Conservation (phyloP, 176 grass and related monocot species). For the Musa acuminata region DNA sequence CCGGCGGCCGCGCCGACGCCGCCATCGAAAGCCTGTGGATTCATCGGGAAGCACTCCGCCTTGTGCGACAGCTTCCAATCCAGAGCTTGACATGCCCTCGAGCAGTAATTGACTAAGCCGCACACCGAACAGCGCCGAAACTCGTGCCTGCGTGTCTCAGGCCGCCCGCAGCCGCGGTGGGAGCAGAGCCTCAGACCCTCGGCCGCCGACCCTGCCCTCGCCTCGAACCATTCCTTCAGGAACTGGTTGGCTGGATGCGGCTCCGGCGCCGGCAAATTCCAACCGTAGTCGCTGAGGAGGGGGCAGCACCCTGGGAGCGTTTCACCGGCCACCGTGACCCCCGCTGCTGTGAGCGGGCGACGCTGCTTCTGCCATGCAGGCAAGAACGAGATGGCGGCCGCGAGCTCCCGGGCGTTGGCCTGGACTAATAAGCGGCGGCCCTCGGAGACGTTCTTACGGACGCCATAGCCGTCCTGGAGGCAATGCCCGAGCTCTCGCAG, state of each 20-base stretch:
- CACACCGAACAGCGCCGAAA: conserved; percentile 56
- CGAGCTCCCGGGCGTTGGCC: conserved; percentile 33
- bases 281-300: conserved; percentile 15
- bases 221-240: conserved; percentile 51
- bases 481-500: conserved; percentile 64
- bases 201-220: too few relatives aligned
- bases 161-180: conserved; percentile 30
- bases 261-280: not conserved
- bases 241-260: conserved; percentile 36
- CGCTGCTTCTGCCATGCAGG: not conserved
- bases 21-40: not conserved
- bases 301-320: not conserved
- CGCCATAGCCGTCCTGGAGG: conserved; percentile 60
- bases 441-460: conserved; percentile 20
- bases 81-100: conserved; percentile 52
- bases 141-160: conserved; percentile 50
- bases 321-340: not conserved
- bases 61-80: conserved; percentile 51
- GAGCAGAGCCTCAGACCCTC: conserved; percentile 34
- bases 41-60: conserved; percentile 18
- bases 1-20: conserved; percentile 2
- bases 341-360: not conserved
- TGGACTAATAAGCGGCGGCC: conserved; percentile 42
- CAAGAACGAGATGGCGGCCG: not conserved
- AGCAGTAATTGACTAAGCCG: conserved; percentile 45